phyloP scores from a whole-genome alignment of 495 filamentous ascomycete species.

The Penicillium bialowiezense region DNA sequence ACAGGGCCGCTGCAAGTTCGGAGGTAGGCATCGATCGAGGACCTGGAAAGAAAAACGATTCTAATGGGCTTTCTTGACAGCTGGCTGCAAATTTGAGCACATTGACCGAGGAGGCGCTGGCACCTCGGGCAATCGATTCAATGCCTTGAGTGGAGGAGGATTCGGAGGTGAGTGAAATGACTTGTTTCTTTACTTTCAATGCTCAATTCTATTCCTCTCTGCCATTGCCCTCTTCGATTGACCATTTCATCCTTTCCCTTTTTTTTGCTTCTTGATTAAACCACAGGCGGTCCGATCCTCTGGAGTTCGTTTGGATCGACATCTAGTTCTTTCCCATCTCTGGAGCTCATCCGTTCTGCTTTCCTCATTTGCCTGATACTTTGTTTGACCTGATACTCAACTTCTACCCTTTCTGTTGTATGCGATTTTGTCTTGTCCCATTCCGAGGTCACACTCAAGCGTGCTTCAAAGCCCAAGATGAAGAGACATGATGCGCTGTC shows the following conservation, averaged over 20 bases:
- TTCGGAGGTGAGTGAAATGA: constrained; percentile 34
- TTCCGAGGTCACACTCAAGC: too few relatives aligned
- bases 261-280: too few relatives aligned
- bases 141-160: constrained; percentile 35
- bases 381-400: neutral
- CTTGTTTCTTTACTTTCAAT: neutral
- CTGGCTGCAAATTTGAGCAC: constrained; percentile 55
- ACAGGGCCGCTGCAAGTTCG: constrained; percentile 70
- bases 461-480: neutral
- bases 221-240: too few relatives aligned
- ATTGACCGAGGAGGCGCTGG: constrained; percentile 32
- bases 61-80: constrained; percentile 32
- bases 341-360: too few relatives aligned
- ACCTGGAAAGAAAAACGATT: neutral
- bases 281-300: too few relatives aligned
- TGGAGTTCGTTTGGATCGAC: too few relatives aligned
- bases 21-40: constrained; percentile 40
- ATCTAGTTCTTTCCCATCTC: too few relatives aligned
- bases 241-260: too few relatives aligned
- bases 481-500: too few relatives aligned
- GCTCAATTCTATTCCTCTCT: too few relatives aligned
- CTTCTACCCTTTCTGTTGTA: neutral
- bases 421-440: neutral
- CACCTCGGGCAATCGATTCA: constrained; percentile 42
- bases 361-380: too few relatives aligned